These are phyloP conservation scores for Kodamaea ohmeri DNA, from an alignment of 1,139 yeast genomes.

Conservation along the genomic window DNA sequence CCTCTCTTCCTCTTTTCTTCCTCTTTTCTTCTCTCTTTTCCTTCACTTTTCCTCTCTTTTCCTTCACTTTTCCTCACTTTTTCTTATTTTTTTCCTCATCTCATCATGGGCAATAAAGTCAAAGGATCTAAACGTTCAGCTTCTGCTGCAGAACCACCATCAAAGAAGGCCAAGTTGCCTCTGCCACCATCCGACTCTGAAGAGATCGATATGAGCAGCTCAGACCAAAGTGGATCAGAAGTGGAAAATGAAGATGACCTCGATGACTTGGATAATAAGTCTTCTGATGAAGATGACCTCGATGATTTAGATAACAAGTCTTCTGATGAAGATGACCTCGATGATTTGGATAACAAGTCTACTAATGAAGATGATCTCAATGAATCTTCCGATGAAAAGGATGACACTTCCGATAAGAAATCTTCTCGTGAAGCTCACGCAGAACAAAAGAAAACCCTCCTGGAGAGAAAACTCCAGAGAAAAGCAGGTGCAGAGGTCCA, in stretches of 20 bases:
- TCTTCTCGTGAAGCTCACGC: slow-evolving; percentile 70
- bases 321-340: slow-evolving; percentile 17
- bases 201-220: slow-evolving; percentile 11
- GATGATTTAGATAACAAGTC: slow-evolving; percentile 12
- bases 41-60: background rate
- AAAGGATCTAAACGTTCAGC: slow-evolving; percentile 35
- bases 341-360: slow-evolving; percentile 17
- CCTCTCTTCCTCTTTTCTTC: background rate
- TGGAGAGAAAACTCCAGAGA: slow-evolving; percentile 83
- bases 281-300: slow-evolving; percentile 18
- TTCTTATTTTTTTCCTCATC: slow-evolving; percentile 1
- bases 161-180: slow-evolving; percentile 14
- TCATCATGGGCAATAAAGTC: slow-evolving; percentile 25
- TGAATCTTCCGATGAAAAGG: slow-evolving; percentile 18
- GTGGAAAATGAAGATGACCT: slow-evolving; percentile 19
- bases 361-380: slow-evolving; percentile 19
- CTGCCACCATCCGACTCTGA: slow-evolving; percentile 23
- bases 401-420: slow-evolving; percentile 42
- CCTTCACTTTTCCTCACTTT: background rate
- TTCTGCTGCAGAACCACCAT: slow-evolving; percentile 9
- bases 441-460: slow-evolving; percentile 74
- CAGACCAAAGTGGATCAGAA: slow-evolving; percentile 20
- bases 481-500: slow-evolving; percentile 84
- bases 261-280: slow-evolving; percentile 19
- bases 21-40: background rate